Base-by-base conservation (phyloP, 73 alveolate genomes). In the Tetrahymena thermophila region DNA sequence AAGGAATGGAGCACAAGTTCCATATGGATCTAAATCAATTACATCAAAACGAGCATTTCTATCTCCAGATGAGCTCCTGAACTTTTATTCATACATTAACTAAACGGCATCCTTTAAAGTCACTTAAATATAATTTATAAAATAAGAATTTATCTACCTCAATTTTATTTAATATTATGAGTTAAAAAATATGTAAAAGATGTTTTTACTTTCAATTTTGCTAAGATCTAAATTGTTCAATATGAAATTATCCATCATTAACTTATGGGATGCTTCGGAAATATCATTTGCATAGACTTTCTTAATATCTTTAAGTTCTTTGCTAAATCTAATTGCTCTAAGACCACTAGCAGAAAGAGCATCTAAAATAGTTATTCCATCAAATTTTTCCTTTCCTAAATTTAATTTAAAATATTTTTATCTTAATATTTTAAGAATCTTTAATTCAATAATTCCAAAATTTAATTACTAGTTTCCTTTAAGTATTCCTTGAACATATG, bases 281-380 rank as follows among this genome's bases (percentile, higher is more conserved):
- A 98, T 96, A 96, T 98, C 99, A 97, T 98, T 98, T n/a, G 99
- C 98, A 57, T 98, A 96, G 23, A 98, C 94, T 85, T 96, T 95
- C 44, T 96, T 96, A 43, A 98, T 95, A 38, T 97, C 97, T 93
- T 98, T 94, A 56, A 98, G 97, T 96, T 98, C 99, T 50, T 98
- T 96, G 96, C 97, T 96, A 95, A 97, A 98, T 96, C 99, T 96
- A 56, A 98, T 97, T 42, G 99, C 96, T 94, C 99, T 96, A 35
- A 98, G 96, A 11, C 99, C 99, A 35, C 99, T 98, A 7, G 99
- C 99, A 56, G 99, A 97, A 43, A 98, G 96, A 4, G 99, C 99
- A 93, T 98, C 99, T 50, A 98, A 97, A 44, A 98, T 98, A 57
- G 97, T 96, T 58, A 97, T 94, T 57, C 98, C 98, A 35, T 97